These are phyloP conservation scores for Deinandra increscens DNA, from an alignment of 129 eudicot genomes.

Conservation along the genomic window DNA sequence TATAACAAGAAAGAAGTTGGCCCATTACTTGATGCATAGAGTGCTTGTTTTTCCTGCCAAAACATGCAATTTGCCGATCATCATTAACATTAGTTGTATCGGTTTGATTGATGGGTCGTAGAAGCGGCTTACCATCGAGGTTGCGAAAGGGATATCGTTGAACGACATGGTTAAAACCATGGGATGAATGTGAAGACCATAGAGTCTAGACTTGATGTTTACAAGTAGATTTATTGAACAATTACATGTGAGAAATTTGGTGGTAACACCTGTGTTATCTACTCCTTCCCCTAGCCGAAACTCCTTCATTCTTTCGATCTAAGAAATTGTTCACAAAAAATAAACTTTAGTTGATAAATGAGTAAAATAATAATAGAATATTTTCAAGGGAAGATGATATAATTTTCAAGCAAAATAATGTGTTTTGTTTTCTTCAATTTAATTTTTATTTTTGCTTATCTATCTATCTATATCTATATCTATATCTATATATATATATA, in stretches of 20 bases:
- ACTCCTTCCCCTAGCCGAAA: conserved; percentile 73
- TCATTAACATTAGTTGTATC: background rate
- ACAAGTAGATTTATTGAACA: conserved; percentile 43
- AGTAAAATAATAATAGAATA: too few relatives aligned
- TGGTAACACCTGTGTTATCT: conserved; percentile 67
- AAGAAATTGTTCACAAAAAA: too few relatives aligned
- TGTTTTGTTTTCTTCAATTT: too few relatives aligned
- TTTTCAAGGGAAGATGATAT: too few relatives aligned
- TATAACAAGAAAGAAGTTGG: conserved; percentile 37
- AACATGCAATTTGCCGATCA: background rate
- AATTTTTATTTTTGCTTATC: too few relatives aligned
- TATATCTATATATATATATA: too few relatives aligned
- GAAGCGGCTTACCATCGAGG: conserved; percentile 48
- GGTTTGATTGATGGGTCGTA: background rate
- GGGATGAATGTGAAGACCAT: conserved; percentile 67
- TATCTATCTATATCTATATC: too few relatives aligned
- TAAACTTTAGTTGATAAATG: too few relatives aligned
- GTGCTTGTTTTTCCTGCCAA: conserved; percentile 40
- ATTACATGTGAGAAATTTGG: conserved; percentile 58
- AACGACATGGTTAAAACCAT: conserved; percentile 44
- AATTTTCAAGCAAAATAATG: too few relatives aligned
- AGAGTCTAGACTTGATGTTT: conserved; percentile 69
- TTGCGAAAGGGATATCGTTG: conserved; percentile 48
- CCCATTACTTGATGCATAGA: conserved; percentile 50
- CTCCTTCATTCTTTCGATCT: conserved; percentile 39